Base-by-base conservation (phyloP, 768 basidiomycete species). In the button mushroom (Agaricus bisporus) region DNA sequence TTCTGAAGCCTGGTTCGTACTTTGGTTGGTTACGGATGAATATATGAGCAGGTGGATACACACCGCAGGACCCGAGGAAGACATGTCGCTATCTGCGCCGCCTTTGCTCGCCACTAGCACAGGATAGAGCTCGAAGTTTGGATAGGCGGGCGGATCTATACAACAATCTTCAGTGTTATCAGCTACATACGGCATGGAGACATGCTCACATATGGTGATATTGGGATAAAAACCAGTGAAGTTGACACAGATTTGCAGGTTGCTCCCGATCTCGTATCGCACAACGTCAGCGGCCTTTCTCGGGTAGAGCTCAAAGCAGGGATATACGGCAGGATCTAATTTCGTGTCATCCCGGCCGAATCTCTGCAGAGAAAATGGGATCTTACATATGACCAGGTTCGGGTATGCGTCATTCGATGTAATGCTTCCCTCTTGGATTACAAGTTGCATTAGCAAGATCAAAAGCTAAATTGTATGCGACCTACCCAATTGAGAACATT, bases 141-240 rank as follows among this genome's bases (percentile, higher is more conserved):
- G 62, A 41, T 65, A 63, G 28, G 70, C 67, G 10, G 71, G 56
- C n/a, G 73, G 71, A 62, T 77, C 75, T 77, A 48, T 43, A n/a
- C 11, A 15, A 18, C 5, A 32, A 26, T 2, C 4, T 29, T 15
- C 17, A 39, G 12, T n/a, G 17, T 5, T n/a, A 39, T n/a, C 17
- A 15, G 38, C 3, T 39, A 39, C 7, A 14, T 14, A 39, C 12
- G 12, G 7, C 15, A 6, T 39, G 38, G 15, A 15, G 49, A 22
- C 14, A 52, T 56, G 32, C 32, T 32, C 8, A 74, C 74, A 75
- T 8, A 71, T 58, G 49, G 68, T 62, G 56, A 74, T 65, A 54
- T 60, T 66, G 5, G 74, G 73, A 57, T 74, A 76, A 6, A 25
- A 28, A 28, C 28, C 17, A 38, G 48, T 6, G 25, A 39, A 17